Evolutionary conservation across 2,329 filamentous ascomycete genomes (phyloP).

Genomic region (Fusarium ramigenum): DNA sequence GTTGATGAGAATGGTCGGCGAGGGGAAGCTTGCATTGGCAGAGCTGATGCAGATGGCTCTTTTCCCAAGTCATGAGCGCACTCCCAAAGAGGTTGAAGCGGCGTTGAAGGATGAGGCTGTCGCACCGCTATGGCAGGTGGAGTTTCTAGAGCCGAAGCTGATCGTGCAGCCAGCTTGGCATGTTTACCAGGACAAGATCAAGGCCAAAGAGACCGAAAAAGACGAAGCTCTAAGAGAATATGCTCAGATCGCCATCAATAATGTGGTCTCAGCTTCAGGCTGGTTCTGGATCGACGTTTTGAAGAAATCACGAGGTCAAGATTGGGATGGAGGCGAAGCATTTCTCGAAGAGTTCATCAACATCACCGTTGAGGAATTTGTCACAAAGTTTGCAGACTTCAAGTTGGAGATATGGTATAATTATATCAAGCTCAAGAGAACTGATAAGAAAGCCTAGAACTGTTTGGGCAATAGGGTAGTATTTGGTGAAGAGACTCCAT

Average conservation of each 20-base stretch:
- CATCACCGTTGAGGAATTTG: neutral
- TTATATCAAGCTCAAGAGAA: neutral
- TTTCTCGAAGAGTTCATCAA: neutral
- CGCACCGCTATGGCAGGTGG: neutral
- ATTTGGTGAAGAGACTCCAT: neutral
- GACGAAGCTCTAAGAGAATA: neutral
- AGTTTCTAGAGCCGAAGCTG: neutral
- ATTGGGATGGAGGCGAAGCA: neutral
- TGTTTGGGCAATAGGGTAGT: neutral
- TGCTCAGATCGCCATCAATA: neutral
- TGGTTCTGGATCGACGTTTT: slow-evolving; percentile 13
- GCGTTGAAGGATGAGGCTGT: neutral
- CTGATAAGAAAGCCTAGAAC: neutral
- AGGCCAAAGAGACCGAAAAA: rapidly evolving
- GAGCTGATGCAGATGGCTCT: slow-evolving; percentile 4
- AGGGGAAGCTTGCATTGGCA: neutral
- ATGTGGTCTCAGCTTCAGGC: neutral
- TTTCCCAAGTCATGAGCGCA: slow-evolving; percentile 1
- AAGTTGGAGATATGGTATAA: slow-evolving; percentile 19
- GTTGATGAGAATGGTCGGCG: neutral
- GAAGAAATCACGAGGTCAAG: neutral
- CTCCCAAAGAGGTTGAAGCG: neutral
- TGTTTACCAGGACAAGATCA: neutral
- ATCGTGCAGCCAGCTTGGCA: slow-evolving; percentile 8
- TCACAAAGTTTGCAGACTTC: neutral